These are phyloP conservation scores for Solidago caesia DNA, from an alignment of 129 eudicot genomes.

Conservation along the genomic window DNA sequence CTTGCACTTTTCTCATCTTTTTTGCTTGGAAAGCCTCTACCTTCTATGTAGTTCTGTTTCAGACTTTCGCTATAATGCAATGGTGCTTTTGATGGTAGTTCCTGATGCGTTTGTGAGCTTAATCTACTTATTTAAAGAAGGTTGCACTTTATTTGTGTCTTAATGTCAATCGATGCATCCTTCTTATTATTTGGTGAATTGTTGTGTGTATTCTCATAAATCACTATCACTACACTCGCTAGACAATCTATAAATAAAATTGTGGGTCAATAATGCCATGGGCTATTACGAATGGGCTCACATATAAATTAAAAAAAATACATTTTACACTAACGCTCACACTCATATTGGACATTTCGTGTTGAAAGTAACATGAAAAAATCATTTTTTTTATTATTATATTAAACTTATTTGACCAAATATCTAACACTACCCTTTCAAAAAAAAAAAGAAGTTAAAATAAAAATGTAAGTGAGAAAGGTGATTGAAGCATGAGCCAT, in stretches of 20 bases:
- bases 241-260: no score
- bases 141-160: not conserved
- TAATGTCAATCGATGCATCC: not conserved
- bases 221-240: no score
- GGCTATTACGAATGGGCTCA: no score
- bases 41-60: slow-evolving; percentile 6
- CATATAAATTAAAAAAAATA: no score
- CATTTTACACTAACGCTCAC: no score
- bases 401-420: not conserved
- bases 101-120: slow-evolving; percentile 14
- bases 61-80: not conserved
- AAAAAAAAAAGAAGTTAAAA: not conserved
- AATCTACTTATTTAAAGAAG: slow-evolving; percentile 8
- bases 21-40: slow-evolving; percentile 48
- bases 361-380: no score
- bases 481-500: slow-evolving; percentile 27
- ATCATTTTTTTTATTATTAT: not conserved
- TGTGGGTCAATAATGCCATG: no score
- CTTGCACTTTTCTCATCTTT: slow-evolving; percentile 41
- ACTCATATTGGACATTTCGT: no score
- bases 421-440: not conserved
- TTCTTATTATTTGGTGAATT: not conserved
- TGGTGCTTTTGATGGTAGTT: not conserved
- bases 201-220: no score
- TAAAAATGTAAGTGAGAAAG: slow-evolving; percentile 7